Conservation (phyloP, 2,329 filamentous ascomycete species). For the Chaetomiaceae sp. region DNA sequence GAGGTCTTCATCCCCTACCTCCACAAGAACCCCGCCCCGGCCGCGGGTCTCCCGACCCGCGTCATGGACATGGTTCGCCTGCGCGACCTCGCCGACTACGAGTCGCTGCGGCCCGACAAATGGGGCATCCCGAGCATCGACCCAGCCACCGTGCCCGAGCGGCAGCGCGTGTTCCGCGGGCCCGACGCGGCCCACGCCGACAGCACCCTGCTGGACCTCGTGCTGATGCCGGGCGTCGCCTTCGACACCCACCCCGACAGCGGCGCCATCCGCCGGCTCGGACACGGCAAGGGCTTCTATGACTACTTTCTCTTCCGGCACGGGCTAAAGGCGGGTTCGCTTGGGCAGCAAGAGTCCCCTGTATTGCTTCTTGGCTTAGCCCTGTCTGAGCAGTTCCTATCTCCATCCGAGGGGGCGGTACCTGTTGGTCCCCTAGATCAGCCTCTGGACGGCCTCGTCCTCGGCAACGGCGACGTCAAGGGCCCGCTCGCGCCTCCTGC, state of each 20-base stretch:
- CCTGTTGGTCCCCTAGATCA: slow-evolving; percentile 74
- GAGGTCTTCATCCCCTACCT: slow-evolving; percentile 89
- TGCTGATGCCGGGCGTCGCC: slow-evolving; percentile 87
- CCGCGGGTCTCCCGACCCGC: slow-evolving; percentile 49
- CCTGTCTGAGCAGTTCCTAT: slow-evolving; percentile 78
- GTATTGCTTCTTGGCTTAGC: slow-evolving; percentile 68
- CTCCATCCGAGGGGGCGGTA: slow-evolving; percentile 55
- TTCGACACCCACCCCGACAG: slow-evolving; percentile 63
- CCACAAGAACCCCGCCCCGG: slow-evolving; percentile 52
- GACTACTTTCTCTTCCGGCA: slow-evolving; percentile 86
- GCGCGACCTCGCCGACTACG: slow-evolving; percentile 68
- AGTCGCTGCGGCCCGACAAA: slow-evolving; percentile 67
- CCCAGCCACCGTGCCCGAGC: slow-evolving; percentile 55
- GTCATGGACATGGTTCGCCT: slow-evolving; percentile 96
- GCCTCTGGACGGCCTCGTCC: slow-evolving; percentile 70
- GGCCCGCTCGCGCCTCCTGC: slow-evolving; percentile 22
- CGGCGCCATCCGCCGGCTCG: slow-evolving; percentile 65
- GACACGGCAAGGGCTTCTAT: slow-evolving; percentile 96
- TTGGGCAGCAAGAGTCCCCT: slow-evolving; percentile 34
- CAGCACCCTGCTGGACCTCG: slow-evolving; percentile 64
- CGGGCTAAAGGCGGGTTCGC: slow-evolving; percentile 38
- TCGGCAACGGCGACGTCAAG: slow-evolving; percentile 62
- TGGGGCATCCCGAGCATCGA: slow-evolving; percentile 94
- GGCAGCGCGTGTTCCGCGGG: slow-evolving; percentile 70
- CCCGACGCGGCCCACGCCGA: slow-evolving; percentile 41